Percentiles rank a stretch among this genome's conserved stretches.
Evolutionary conservation across 2,329 filamentous ascomycete genomes (phyloP).

Genomic region (Ramularia collo-cygni): DNA sequence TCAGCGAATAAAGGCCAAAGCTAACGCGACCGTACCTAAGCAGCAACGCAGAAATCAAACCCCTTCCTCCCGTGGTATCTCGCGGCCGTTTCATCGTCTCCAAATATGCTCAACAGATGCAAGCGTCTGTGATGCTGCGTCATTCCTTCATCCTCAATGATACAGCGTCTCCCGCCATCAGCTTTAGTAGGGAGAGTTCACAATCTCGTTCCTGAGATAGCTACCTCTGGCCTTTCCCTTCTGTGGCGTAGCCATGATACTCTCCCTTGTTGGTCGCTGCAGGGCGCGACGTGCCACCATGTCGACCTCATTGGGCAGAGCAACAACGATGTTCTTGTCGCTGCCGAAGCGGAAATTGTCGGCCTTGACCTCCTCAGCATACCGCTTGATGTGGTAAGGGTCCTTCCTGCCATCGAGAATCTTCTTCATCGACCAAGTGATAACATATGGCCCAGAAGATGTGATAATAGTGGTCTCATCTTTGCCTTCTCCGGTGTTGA

Average conservation of each 20-base stretch:
- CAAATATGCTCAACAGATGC: too few relatives aligned
- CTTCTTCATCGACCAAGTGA: slow-evolving; percentile 95
- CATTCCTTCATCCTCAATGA: too few relatives aligned
- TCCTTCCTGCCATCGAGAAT: slow-evolving; percentile 73
- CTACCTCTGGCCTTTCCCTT: slow-evolving; percentile 44
- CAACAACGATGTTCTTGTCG: slow-evolving; percentile 97
- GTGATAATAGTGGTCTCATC: slow-evolving; percentile 91
- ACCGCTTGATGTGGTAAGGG: slow-evolving; percentile 94
- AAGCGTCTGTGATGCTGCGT: too few relatives aligned
- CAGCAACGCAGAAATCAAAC: too few relatives aligned
- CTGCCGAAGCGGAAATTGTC: slow-evolving; percentile 97
- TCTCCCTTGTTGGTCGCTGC: slow-evolving; percentile 84
- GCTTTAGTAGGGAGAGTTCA: slow-evolving; percentile 59
- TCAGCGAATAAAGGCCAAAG: too few relatives aligned
- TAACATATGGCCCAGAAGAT: slow-evolving; percentile 90
- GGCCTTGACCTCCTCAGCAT: slow-evolving; percentile 89
- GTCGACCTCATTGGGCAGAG: slow-evolving; percentile 92
- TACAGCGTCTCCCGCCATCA: slow-evolving; percentile 3
- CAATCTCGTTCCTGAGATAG: slow-evolving; percentile 76
- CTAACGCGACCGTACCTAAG: too few relatives aligned
- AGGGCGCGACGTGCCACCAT: slow-evolving; percentile 87
- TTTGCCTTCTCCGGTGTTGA: slow-evolving; percentile 78
- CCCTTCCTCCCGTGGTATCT: too few relatives aligned
- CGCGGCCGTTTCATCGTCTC: too few relatives aligned
- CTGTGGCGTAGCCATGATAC: slow-evolving; percentile 55